Conservation (phyloP, 495 filamentous ascomycete genomes). For the Chaetomium tenue region DNA sequence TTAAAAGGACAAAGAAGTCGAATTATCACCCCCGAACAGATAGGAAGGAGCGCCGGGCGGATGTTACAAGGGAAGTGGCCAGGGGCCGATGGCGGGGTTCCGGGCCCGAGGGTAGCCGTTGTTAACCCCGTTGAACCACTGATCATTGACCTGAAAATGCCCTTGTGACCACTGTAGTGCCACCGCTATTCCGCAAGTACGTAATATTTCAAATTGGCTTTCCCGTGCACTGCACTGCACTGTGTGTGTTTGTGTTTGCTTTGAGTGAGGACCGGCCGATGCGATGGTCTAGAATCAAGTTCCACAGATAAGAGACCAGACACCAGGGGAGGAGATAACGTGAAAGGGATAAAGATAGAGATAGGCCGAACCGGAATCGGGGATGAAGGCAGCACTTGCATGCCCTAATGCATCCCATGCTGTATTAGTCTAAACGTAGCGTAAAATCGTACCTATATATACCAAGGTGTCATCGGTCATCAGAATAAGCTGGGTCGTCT, state of each 20-base stretch:
- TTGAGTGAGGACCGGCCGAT: background rate
- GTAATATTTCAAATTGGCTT: slow-evolving; percentile 1
- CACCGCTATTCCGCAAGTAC: slow-evolving; percentile 13
- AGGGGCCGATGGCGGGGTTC: slow-evolving; percentile 12
- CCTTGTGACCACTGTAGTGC: slow-evolving; percentile 22
- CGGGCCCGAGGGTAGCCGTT: slow-evolving; percentile 21
- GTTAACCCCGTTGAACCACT: slow-evolving; percentile 15
- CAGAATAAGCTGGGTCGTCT: background rate
- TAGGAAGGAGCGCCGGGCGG: background rate
- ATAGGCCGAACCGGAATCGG: too few relatives aligned
- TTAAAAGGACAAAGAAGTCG: background rate
- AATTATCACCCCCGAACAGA: background rate
- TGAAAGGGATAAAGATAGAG: too few relatives aligned
- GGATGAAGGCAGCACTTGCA: background rate
- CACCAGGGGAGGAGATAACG: background rate
- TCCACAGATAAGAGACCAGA: background rate
- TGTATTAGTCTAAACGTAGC: background rate
- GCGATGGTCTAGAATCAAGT: background rate
- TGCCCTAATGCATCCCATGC: background rate
- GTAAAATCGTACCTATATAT: background rate
- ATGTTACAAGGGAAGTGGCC: background rate
- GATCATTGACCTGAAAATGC: background rate
- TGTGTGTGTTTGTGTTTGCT: too few relatives aligned
- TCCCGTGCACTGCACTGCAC: background rate
- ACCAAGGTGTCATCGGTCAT: too few relatives aligned